Evolutionary conservation across 2,329 filamentous ascomycete genomes (phyloP).

Genomic region (Aureobasidium zeae): DNA sequence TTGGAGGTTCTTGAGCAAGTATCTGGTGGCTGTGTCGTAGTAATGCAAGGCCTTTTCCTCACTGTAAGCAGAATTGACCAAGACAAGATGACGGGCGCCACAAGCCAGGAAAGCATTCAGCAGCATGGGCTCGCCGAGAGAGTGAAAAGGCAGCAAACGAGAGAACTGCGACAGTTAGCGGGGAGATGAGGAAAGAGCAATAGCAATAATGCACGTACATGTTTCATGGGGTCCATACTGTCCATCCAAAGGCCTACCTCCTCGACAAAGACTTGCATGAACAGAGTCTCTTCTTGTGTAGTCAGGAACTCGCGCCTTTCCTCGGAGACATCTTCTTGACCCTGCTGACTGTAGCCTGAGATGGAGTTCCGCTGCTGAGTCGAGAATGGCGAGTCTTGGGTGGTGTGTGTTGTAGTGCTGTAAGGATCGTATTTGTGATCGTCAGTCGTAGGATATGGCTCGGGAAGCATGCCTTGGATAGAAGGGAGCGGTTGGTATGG

Average conservation of each 20-base stretch:
- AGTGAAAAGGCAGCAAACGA: slow-evolving; percentile 70
- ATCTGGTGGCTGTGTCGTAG: slow-evolving; percentile 75
- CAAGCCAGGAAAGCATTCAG: slow-evolving; percentile 83
- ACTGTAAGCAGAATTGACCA: slow-evolving; percentile 59
- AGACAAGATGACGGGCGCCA: slow-evolving; percentile 69
- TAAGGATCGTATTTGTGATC: slow-evolving; percentile 24
- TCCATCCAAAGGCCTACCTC: slow-evolving; percentile 94
- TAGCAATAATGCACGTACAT: slow-evolving; percentile 38
- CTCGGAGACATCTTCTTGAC: slow-evolving; percentile 33
- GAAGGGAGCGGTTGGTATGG: slow-evolving; percentile 43
- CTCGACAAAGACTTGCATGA: slow-evolving; percentile 86
- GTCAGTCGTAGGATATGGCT: slow-evolving; percentile 35
- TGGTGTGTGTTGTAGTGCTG: slow-evolving; percentile 19
- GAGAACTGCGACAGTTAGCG: slow-evolving; percentile 51
- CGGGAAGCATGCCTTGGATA: slow-evolving; percentile 41
- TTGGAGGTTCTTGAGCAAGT: slow-evolving; percentile 66
- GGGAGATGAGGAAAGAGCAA: background rate
- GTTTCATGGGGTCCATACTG: slow-evolving; percentile 72
- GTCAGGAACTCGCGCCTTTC: slow-evolving; percentile 55
- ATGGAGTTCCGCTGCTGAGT: slow-evolving; percentile 29
- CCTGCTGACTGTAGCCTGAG: slow-evolving; percentile 30
- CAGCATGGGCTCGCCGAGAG: slow-evolving; percentile 75
- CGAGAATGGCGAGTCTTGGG: slow-evolving; percentile 25
- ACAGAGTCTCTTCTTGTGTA: slow-evolving; percentile 68
- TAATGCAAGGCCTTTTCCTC: slow-evolving; percentile 73